Evolutionary conservation across 1,139 yeast species (phyloP).

Genomic region (Suhomyces atakaporum): DNA sequence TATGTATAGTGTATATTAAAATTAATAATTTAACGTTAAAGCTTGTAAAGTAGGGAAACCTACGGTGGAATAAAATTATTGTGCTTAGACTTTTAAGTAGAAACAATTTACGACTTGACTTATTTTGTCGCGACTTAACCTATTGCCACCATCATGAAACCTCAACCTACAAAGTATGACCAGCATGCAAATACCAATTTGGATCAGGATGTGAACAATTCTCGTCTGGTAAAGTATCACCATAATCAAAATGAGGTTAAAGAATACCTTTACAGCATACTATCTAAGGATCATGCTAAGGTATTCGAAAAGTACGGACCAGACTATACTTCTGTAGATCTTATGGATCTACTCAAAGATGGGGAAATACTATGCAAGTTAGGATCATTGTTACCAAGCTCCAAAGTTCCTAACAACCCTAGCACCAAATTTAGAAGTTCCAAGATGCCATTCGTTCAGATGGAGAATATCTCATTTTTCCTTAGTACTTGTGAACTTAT

Average conservation of each 20-base stretch:
- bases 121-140: no score
- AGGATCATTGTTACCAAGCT: slow-evolving; percentile 35
- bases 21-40: background rate
- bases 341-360: slow-evolving; percentile 59
- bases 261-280: slow-evolving; percentile 35
- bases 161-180: slow-evolving; percentile 13
- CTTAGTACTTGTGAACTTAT: slow-evolving; percentile 57
- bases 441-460: slow-evolving; percentile 81
- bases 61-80: background rate
- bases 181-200: slow-evolving; percentile 48
- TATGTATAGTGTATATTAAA: background rate
- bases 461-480: slow-evolving; percentile 84
- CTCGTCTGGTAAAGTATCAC: slow-evolving; percentile 52
- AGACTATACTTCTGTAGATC: slow-evolving; percentile 22
- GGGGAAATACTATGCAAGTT: slow-evolving; percentile 65
- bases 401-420: slow-evolving; percentile 38
- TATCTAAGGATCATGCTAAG: slow-evolving; percentile 9
- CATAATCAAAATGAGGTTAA: slow-evolving; percentile 49
- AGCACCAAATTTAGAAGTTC: slow-evolving; percentile 54
- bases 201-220: slow-evolving; percentile 55
- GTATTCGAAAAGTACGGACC: slow-evolving; percentile 14
- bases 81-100: no score
- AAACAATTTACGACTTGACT: no score
- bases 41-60: background rate
- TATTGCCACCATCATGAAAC: background rate